Conservation (phyloP, 257 asterid genomes). For the Solanum lycopersicoides region DNA sequence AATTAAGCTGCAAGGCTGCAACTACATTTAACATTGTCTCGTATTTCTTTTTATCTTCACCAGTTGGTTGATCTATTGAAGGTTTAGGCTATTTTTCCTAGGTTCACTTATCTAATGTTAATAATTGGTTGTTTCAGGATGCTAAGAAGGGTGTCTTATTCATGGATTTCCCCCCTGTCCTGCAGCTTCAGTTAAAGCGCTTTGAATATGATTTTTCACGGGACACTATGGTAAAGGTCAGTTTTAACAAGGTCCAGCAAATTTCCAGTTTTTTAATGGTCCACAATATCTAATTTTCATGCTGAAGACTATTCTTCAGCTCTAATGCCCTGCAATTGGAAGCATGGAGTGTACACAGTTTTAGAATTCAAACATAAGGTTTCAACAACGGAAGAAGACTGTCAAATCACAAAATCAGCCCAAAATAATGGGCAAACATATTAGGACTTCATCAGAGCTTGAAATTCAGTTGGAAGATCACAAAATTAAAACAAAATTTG, state of each 20-base stretch:
- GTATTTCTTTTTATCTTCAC: neutral
- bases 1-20: neutral
- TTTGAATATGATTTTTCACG: slow-evolving; percentile 94
- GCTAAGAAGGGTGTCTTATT: slow-evolving; percentile 95
- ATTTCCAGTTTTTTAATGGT: neutral
- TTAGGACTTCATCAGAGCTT: neutral
- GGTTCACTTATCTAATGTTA: neutral
- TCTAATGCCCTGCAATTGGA: neutral
- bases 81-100: neutral
- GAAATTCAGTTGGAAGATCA: neutral
- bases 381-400: neutral
- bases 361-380: neutral
- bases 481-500: neutral
- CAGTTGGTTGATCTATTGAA: neutral
- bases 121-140: slow-evolving; percentile 46
- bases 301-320: neutral
- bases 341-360: neutral
- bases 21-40: neutral
- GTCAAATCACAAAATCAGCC: neutral
- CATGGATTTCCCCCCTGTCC: slow-evolving; percentile 93
- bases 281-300: neutral
- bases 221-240: slow-evolving; percentile 93
- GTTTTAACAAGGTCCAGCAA: slow-evolving; percentile 5
- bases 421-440: neutral
- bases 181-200: slow-evolving; percentile 96